Conservation (phyloP, 805 yeast species). For the Metschnikowia kofuensis region DNA sequence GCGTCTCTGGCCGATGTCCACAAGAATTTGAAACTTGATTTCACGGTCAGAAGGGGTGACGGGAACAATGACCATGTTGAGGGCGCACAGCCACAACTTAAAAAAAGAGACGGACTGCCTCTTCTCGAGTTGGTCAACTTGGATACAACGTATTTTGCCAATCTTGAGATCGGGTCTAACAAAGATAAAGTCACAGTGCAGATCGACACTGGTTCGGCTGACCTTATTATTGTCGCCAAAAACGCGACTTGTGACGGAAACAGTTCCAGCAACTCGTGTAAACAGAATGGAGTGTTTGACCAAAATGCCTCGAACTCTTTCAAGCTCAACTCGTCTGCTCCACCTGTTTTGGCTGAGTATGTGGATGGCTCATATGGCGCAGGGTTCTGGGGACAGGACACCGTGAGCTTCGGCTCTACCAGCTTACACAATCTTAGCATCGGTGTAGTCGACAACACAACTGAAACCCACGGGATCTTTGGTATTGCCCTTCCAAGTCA, state of each 20-base stretch:
- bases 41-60: background rate
- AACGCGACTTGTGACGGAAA: background rate
- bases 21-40: background rate
- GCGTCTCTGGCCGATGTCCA: background rate
- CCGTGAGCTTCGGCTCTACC: slow-evolving; percentile 16
- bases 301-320: background rate
- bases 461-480: slow-evolving; percentile 19
- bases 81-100: background rate
- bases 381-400: slow-evolving; percentile 46
- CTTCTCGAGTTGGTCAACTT: slow-evolving; percentile 1
- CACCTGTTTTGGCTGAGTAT: slow-evolving; percentile 38
- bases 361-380: slow-evolving; percentile 48
- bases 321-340: background rate
- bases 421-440: slow-evolving; percentile 14
- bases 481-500: slow-evolving; percentile 18
- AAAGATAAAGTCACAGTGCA: slow-evolving; percentile 23
- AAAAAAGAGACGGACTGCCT: background rate
- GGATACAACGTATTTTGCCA: slow-evolving; percentile 3
- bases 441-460: slow-evolving; percentile 17
- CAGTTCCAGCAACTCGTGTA: background rate
- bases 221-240: slow-evolving; percentile 36
- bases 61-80: background rate
- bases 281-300: background rate
- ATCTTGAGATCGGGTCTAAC: slow-evolving; percentile 9
- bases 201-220: slow-evolving; percentile 43